Evolutionary conservation across 2,329 filamentous ascomycete genomes (phyloP).

Genomic region (Diplodia sapinea): DNA sequence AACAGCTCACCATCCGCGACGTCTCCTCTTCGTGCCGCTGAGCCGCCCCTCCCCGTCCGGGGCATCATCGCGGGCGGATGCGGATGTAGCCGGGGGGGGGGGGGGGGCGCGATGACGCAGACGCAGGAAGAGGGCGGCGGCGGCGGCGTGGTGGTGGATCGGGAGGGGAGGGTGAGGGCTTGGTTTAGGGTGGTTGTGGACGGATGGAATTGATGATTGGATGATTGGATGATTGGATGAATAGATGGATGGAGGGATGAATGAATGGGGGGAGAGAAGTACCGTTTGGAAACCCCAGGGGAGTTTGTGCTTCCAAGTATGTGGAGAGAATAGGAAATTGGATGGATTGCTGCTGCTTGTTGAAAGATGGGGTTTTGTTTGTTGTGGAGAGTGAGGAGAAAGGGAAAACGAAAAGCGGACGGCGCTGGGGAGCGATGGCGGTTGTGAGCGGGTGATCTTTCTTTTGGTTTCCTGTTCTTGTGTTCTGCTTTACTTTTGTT

Average conservation of each 20-base stretch:
- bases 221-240: no score
- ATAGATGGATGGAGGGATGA: no score
- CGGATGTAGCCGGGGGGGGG: no score
- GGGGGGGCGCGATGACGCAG: no score
- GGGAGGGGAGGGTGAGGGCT: background rate
- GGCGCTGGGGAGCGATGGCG: background rate
- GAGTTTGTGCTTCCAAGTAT: no score
- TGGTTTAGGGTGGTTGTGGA: background rate
- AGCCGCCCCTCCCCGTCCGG: background rate
- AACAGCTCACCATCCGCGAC: background rate
- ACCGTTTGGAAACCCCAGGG: no score
- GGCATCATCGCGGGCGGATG: background rate
- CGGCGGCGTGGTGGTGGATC: background rate
- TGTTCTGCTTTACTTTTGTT: background rate
- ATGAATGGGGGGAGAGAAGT: no score
- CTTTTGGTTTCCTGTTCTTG: background rate
- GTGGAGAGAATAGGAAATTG: no score
- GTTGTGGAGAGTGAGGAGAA: background rate
- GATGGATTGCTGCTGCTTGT: no score
- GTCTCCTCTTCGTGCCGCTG: background rate
- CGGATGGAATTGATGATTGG: no score
- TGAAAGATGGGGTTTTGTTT: background rate
- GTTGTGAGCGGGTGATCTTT: background rate
- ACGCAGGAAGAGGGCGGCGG: no score
- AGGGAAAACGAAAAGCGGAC: background rate